phyloP scores from a whole-genome alignment of 2,329 filamentous ascomycete species.

The Calonectria honghensis region DNA sequence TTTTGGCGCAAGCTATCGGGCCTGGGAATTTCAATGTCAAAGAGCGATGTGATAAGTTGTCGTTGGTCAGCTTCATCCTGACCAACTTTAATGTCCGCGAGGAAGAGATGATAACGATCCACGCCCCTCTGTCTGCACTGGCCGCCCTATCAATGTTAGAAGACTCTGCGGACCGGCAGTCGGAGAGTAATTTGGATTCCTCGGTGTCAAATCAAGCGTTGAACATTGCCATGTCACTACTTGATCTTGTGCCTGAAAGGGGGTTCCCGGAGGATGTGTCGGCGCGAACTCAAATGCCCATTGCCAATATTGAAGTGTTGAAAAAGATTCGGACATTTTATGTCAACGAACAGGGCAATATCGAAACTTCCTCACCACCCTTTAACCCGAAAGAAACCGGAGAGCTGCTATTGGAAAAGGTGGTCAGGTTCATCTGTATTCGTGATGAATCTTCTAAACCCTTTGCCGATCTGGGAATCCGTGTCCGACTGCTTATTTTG shows the following conservation, averaged over 20 bases:
- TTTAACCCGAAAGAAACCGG: slow-evolving; percentile 74
- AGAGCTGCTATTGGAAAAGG: slow-evolving; percentile 79
- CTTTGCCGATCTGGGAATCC: slow-evolving; percentile 71
- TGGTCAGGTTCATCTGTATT: slow-evolving; percentile 70
- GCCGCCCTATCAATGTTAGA: slow-evolving; percentile 79
- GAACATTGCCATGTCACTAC: slow-evolving; percentile 73
- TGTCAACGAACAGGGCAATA: slow-evolving; percentile 80
- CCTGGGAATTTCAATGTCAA: slow-evolving; percentile 64
- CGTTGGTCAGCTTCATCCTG: slow-evolving; percentile 87
- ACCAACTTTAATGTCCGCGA: slow-evolving; percentile 93
- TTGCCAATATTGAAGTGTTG: slow-evolving; percentile 70
- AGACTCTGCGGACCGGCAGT: slow-evolving; percentile 66
- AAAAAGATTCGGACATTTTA: slow-evolving; percentile 80
- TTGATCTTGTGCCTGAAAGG: slow-evolving; percentile 79
- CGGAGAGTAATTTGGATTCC: slow-evolving; percentile 53
- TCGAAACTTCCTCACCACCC: slow-evolving; percentile 77
- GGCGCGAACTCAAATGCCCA: slow-evolving; percentile 34
- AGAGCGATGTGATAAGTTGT: slow-evolving; percentile 78
- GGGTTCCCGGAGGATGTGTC: slow-evolving; percentile 69
- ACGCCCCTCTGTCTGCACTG: slow-evolving; percentile 82
- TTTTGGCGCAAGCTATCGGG: slow-evolving; percentile 78
- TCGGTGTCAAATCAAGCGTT: slow-evolving; percentile 61
- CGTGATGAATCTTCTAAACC: slow-evolving; percentile 64
- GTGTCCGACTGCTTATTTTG: slow-evolving; percentile 75
- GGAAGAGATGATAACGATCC: slow-evolving; percentile 93